Evolutionary conservation across 2,329 filamentous ascomycete genomes (phyloP).

Genomic region (Xylariaceae sp.): DNA sequence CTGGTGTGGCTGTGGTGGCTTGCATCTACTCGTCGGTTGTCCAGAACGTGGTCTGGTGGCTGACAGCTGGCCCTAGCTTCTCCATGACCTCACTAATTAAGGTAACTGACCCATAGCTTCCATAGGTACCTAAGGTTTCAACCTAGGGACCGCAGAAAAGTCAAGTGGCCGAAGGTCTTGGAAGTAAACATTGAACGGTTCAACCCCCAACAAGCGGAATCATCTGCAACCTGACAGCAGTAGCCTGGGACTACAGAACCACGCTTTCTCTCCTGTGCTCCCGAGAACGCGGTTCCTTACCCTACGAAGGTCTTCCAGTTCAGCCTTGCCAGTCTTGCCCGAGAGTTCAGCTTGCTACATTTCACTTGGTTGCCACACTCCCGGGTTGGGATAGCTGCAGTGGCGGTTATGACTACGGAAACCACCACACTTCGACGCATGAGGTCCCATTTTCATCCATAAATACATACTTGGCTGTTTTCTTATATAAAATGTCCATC

Average conservation of each 20-base stretch:
- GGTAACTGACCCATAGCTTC: no score
- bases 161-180: no score
- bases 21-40: no score
- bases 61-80: no score
- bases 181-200: constrained; percentile 20
- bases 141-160: no score
- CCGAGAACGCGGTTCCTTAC: no score
- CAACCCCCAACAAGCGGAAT: constrained; percentile 18
- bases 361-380: background rate
- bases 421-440: constrained; percentile 17
- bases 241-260: constrained; percentile 1
- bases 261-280: no score
- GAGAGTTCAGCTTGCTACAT: background rate
- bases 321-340: background rate
- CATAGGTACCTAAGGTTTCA: background rate
- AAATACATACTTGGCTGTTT: background rate
- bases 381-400: constrained; percentile 17
- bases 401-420: constrained; percentile 12
- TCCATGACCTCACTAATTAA: no score
- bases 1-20: no score
- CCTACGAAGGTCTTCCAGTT: no score
- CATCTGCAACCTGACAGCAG: constrained; percentile 6
- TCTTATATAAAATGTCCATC: constrained; percentile 33
- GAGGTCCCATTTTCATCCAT: constrained; percentile 6
- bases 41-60: no score